Conservation (phyloP, 208 protist species). For the Acanthamoeba healyi region DNA sequence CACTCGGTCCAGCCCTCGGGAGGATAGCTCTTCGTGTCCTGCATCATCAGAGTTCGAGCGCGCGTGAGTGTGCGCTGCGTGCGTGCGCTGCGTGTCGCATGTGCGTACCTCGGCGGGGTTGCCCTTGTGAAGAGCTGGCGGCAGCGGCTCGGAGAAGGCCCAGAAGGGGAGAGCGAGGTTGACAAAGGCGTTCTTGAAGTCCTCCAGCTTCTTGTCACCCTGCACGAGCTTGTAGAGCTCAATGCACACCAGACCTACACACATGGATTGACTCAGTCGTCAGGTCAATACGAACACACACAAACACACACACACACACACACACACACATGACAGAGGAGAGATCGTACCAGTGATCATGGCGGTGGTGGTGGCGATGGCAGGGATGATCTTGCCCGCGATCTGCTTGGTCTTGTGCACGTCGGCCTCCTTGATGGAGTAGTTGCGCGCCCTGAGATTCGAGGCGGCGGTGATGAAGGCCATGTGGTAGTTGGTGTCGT, state of each 20-base stretch:
- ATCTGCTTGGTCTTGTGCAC: constrained; percentile 89
- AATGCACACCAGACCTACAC: constrained; percentile 94
- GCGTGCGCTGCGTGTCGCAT: background rate
- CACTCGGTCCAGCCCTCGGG: constrained; percentile 40
- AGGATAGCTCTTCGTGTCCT: constrained; percentile 1
- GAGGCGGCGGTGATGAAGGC: constrained; percentile 88
- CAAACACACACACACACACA: background rate
- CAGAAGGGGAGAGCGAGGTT: constrained; percentile 98
- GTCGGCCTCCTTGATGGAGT: constrained; percentile 87
- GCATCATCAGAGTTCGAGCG: background rate
- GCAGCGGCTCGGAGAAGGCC: constrained; percentile 95
- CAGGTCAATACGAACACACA: too few relatives aligned
- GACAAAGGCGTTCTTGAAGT: constrained; percentile 94
- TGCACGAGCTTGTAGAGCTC: constrained; percentile 97
- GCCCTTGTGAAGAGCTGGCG: background rate
- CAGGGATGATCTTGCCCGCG: constrained; percentile 99
- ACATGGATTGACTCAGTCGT: too few relatives aligned
- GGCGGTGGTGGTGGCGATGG: constrained; percentile 99
- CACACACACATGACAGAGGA: background rate
- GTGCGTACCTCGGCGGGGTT: background rate
- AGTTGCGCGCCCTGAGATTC: constrained; percentile 92
- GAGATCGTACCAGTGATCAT: constrained; percentile 93
- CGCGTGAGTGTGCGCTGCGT: background rate
- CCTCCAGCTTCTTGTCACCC: constrained; percentile 64
- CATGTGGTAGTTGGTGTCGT: constrained; percentile 87